Evolutionary conservation across 2,329 filamentous ascomycete species (phyloP), one percentile per base, ranked within the genome.

Genomic region (Hypoxylon sp.): DNA sequence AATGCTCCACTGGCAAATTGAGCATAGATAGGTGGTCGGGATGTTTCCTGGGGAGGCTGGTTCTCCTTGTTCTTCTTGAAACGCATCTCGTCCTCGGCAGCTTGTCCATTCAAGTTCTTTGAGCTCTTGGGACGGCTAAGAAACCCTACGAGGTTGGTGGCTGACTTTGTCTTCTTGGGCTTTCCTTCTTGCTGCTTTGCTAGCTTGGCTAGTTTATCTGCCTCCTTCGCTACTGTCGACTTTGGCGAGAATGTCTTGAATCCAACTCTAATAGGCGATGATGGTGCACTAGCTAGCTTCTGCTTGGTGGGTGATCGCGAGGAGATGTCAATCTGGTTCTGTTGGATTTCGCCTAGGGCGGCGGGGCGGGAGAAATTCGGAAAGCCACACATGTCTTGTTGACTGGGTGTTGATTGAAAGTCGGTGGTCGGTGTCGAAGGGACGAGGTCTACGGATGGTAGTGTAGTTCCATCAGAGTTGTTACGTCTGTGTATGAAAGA

Each of bases 31-130:
- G 94, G 93, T 1, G 91, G 89, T 17, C 87, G 84, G 9, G 80
- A 74, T 21, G 80, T 75, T 53, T 82, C 80, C 43, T 82, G 80
- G 17, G 76, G 74, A 14, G 79, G 77, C 6, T 85, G 86, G 77
- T 97, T 97, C 79, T 97, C 94, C 80, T 97, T 97, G 78, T 95
- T 90, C 74, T 87, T 90, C 28, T 79, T 80, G 43, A 81, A 79
- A 41, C 82, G 83, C 23, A 82, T 79, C 58, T 85, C 82, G 5
- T 88, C 86, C 11, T 88, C 86, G 34, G 80, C 81, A 13, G 78
- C 77, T 50, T 83, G 75, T 63, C 84, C 85, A 68, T 88, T 86
- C 23, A 91, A 80, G 70, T 88, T 90, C 75, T 90, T 93, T 58
- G 90, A 85, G 9, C 93, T 93, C 77, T 91, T 93, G 65, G 90